phyloP scores from a whole-genome alignment of 495 filamentous ascomycete species.

The Penicillium steckii region DNA sequence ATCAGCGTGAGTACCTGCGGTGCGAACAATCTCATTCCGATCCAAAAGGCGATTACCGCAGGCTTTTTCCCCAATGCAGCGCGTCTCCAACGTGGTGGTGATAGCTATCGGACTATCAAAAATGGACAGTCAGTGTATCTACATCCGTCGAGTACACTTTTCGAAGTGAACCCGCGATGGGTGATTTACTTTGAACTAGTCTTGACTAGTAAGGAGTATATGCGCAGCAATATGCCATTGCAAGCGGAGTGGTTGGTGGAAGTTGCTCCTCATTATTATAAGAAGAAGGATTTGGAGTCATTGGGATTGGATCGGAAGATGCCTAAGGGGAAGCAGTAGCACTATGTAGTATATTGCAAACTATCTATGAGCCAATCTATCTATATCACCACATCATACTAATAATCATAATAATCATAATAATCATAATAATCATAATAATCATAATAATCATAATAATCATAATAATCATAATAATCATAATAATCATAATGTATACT shows the following conservation, averaged over 20 bases:
- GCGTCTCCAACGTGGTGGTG: conserved; percentile 76
- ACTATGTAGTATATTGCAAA: too few species aligned
- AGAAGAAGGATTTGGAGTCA: conserved; percentile 85
- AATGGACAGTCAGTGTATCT: conserved; percentile 86
- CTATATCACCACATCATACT: too few species aligned
- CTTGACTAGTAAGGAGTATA: conserved; percentile 91
- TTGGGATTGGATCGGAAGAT: conserved; percentile 79
- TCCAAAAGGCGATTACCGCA: conserved; percentile 83
- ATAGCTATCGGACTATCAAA: conserved; percentile 94
- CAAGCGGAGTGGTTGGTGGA: conserved; percentile 85
- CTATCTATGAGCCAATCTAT: too few species aligned
- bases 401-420: too few species aligned
- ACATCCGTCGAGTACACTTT: conserved; percentile 81
- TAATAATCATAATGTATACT: too few species aligned
- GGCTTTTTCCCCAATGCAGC: conserved; percentile 98
- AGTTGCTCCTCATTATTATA: conserved; percentile 93
- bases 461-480: too few species aligned
- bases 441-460: too few species aligned
- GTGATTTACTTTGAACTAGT: conserved; percentile 92
- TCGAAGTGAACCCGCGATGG: conserved; percentile 82
- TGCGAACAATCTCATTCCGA: conserved; percentile 66
- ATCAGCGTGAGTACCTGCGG: conserved; percentile 71
- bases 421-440: too few species aligned
- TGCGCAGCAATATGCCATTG: conserved; percentile 82
- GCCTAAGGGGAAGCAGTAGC: conserved; percentile 64